phyloP scores from a whole-genome alignment of 768 basidiomycete genomes.

The Xerocomellus dryophilus region DNA sequence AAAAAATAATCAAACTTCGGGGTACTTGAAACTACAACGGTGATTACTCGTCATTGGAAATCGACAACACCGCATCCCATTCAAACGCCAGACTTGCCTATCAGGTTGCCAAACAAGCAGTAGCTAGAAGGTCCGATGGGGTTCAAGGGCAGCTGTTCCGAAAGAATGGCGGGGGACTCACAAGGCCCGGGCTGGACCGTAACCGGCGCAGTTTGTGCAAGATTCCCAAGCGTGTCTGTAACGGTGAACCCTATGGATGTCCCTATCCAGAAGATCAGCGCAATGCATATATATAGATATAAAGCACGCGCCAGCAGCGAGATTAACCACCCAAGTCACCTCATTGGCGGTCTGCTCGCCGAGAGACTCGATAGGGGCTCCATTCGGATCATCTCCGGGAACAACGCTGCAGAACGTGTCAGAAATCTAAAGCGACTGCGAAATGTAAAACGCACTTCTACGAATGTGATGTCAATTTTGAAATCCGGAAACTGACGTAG shows the following conservation, averaged over 20 bases:
- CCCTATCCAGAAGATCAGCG: slow-evolving; percentile 30
- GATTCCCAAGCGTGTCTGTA: slow-evolving; percentile 51
- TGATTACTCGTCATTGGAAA: slow-evolving; percentile 13
- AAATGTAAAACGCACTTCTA: slow-evolving; percentile 23
- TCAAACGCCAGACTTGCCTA: neutral
- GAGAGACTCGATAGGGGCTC: neutral
- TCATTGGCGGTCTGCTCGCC: neutral
- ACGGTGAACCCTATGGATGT: slow-evolving; percentile 49
- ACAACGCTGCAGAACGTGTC: neutral
- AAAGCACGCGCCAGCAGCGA: slow-evolving; percentile 3
- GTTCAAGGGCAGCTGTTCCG: neutral
- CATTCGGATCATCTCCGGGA: neutral
- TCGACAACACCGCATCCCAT: neutral
- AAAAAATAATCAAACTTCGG: neutral
- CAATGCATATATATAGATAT: neutral
- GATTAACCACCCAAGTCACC: neutral
- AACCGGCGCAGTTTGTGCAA: slow-evolving; percentile 48
- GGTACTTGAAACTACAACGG: slow-evolving; percentile 20
- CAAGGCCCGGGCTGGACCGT: slow-evolving; percentile 8
- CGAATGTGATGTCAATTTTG: slow-evolving; percentile 4
- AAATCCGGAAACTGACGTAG: neutral
- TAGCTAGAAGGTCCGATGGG: slow-evolving; percentile 4
- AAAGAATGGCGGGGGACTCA: neutral
- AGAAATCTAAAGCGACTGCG: neutral
- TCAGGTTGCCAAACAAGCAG: slow-evolving; percentile 10